Base-by-base conservation (phyloP, 148 eudicot genomes). In the Pouteria glomerata region DNA sequence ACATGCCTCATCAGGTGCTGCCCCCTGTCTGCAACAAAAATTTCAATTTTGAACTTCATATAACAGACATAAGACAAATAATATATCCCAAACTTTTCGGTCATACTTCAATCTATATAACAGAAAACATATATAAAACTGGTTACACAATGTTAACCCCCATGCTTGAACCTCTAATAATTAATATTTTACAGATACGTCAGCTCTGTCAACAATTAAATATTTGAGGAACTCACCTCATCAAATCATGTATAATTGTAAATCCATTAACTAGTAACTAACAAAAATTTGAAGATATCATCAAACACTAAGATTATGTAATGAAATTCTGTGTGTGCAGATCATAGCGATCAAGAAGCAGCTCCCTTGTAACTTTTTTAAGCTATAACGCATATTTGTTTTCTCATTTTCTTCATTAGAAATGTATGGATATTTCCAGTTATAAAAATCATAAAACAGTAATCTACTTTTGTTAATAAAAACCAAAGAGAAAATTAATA, bases 1-100 rank as follows among this genome's bases (percentile, higher is more conserved):
- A 70, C 90, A 92, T 31, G 92, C 83, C 79, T 95, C 99, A 57
- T 95, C 99, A 78, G 99, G 97, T 52, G 85, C 85, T 67, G 85
- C 78, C 75, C 97, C 97, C 86, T 92, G 97, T 81, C 99, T 95
- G 88, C 76, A 44, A 74, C 30, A 87, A 75, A 53, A 51, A 70
- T 34, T 52, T 53, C 39, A 58, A 67, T 55, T 42, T 27, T n/a
- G 33, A 26, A 47, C 52, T 29, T 52, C 18, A 64, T 3, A 55
- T 48, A 29, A 50, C 76, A 51, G 10, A 61, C 47, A 74, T 30
- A 12, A 21, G 47, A 78, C 27, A 60, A 31, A 71, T 0, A 23
- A 26, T 8, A 66, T 14, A 31, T 57, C 31, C 51, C 44, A 55
- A 29, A 42, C 26, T 39, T 48, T 14, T 29, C 24, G 15, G n/a